Evolutionary conservation across 2,329 filamentous ascomycete species (phyloP), one percentile per base, ranked within the genome.

Genomic region (Penicillium aurantiogriseum): DNA sequence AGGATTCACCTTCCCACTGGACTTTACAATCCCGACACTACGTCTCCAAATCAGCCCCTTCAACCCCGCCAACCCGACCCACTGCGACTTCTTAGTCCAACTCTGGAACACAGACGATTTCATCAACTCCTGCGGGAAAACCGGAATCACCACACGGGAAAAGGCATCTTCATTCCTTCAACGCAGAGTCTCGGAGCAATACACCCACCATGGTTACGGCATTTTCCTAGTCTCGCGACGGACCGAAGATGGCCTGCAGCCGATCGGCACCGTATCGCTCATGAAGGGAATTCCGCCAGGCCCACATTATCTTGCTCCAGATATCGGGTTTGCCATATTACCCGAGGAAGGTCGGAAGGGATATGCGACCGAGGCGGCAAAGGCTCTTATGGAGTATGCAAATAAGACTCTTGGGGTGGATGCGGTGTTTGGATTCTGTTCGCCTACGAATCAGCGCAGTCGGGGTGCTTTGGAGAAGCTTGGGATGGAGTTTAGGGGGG

Each of bases 341-440:
- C 62, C 66, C 0, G 62, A 67, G 25, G 56, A 66, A 25, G 66
- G 56, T 50, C 62, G 67, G 7, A 69, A 67, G 40, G 68, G 68
- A 4, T 69, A 69, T 52, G 67, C 64, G 17, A 62, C 68, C 8
- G 68, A 69, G 36, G 68, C 67, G 0, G 60, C 58, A 9, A 51
- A 51, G 29, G 59, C 6, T 15, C 68, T 11, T 21, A 23, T 70
- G 25, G 57, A 60, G 4, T 68, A 63, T 39, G 61, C 61, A n/a
- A 51, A 27, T 2, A 23, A 23, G 2, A 48, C 61, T 17, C 49
- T 64, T 13, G 65, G 60, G 2, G 38, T 69, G 1, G 39, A 62
- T 17, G 57, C 35, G 17, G 59, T 63, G 4, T 68, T 66, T 55
- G 68, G 63, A 15, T 67, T 67, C 25, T 62, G 66, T 45, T 57